A percentile compares a stretch with the other conserved stretches of the same genome.
These are phyloP conservation scores for Yamadazyma philogaea DNA, from an alignment of 805 yeast genomes.

Conservation along the genomic window DNA sequence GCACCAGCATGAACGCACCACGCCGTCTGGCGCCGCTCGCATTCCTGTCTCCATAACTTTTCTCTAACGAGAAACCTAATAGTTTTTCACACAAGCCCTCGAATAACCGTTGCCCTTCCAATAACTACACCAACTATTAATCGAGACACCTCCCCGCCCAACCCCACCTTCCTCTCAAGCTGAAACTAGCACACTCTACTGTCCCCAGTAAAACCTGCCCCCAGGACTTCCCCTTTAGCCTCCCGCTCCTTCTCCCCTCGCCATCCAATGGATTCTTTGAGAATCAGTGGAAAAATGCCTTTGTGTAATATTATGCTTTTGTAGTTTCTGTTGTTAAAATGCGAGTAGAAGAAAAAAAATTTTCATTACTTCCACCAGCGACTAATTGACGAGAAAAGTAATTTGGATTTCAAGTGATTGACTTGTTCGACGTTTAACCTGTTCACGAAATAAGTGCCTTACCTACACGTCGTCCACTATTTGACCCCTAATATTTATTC, in stretches of 20 bases:
- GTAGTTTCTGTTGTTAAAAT: not conserved
- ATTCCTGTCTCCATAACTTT: too few species aligned
- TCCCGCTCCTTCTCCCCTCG: not conserved
- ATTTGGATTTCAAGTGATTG: constrained; percentile 5
- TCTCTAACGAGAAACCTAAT: too few species aligned
- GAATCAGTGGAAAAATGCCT: constrained; percentile 1
- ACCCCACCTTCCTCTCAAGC: too few species aligned
- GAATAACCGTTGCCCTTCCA: too few species aligned
- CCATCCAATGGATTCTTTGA: constrained; percentile 1
- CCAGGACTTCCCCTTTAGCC: too few species aligned
- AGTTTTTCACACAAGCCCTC: too few species aligned
- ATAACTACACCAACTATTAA: too few species aligned
- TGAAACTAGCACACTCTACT: too few species aligned
- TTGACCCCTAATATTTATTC: not conserved
- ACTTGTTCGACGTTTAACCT: constrained; percentile 3
- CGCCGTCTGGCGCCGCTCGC: too few species aligned
- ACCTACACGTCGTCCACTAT: not conserved
- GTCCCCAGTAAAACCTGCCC: too few species aligned
- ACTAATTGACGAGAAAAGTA: constrained; percentile 8
- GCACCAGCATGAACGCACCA: too few species aligned
- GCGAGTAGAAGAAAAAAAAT: constrained; percentile 8
- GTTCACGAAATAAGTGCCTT: not conserved
- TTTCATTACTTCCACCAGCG: constrained; percentile 8
- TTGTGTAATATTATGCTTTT: constrained; percentile 4
- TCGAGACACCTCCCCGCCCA: too few species aligned